Percentiles rank a stretch among this genome's conserved stretches.
phyloP scores from a whole-genome alignment of 192 early-diverging fungal genomes.

The Coemansia sp. region DNA sequence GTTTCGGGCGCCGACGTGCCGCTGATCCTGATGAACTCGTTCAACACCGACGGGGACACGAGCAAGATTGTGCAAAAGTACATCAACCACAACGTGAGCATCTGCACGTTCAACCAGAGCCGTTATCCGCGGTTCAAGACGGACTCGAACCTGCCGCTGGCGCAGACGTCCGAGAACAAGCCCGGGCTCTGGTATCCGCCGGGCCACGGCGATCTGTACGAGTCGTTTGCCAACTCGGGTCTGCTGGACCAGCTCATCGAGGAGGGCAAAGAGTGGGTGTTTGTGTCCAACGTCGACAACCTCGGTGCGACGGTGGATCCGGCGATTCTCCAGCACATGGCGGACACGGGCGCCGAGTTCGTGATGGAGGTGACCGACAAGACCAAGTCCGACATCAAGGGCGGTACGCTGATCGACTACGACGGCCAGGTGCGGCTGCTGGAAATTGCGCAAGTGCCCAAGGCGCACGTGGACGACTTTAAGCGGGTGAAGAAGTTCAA shows the following conservation, averaged over 20 bases:
- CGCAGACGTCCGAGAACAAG: constrained; percentile 63
- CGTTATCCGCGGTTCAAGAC: constrained; percentile 90
- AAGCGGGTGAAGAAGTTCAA: constrained; percentile 99
- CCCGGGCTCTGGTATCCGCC: constrained; percentile 77
- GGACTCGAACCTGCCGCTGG: constrained; percentile 84
- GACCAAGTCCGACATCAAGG: constrained; percentile 99
- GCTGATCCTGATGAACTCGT: constrained; percentile 99
- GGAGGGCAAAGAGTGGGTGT: constrained; percentile 98
- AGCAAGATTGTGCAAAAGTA: constrained; percentile 98
- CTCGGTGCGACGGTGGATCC: constrained; percentile 95
- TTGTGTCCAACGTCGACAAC: constrained; percentile 99
- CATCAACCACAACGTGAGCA: constrained; percentile 81
- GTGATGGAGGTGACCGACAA: constrained; percentile 99
- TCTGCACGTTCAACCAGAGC: constrained; percentile 97
- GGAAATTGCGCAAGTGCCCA: constrained; percentile 98
- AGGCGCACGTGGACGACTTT: constrained; percentile 96
- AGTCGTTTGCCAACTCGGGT: constrained; percentile 88
- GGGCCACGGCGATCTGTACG: constrained; percentile 98
- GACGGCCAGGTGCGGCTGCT: constrained; percentile 88
- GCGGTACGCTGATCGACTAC: constrained; percentile 98
- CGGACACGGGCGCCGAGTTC: constrained; percentile 81
- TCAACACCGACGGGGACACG: constrained; percentile 99
- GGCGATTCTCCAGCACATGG: constrained; percentile 88
- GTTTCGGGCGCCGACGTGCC: constrained; percentile 87
- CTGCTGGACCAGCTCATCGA: constrained; percentile 86